A percentile compares a stretch with the other conserved stretches of the same genome.
These are phyloP conservation scores for Mycena epipterygia DNA, from an alignment of 768 basidiomycete genomes.

Conservation along the genomic window DNA sequence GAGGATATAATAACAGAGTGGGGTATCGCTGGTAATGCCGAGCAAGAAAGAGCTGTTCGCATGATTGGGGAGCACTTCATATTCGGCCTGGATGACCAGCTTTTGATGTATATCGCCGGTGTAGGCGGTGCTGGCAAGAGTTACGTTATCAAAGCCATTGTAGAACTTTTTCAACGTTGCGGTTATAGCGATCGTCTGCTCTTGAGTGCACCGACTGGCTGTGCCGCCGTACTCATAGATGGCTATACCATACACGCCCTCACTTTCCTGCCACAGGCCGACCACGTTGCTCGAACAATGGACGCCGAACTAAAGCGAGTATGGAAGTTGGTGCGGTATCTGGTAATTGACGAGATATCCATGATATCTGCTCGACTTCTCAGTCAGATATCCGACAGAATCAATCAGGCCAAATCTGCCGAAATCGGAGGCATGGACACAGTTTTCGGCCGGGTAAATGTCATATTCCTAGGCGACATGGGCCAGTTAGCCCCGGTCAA, in stretches of 20 bases:
- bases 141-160: neutral
- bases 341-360: neutral
- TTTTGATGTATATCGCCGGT: conserved; percentile 11
- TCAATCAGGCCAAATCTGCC: neutral
- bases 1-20: neutral
- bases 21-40: neutral
- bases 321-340: neutral
- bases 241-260: neutral
- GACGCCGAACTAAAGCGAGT: neutral
- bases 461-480: neutral
- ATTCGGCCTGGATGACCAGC: neutral
- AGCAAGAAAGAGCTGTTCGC: neutral
- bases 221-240: conserved; percentile 3
- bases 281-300: neutral
- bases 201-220: conserved; percentile 6
- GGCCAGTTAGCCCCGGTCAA: neutral
- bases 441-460: neutral
- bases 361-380: neutral
- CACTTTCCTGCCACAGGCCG: neutral
- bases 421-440: neutral
- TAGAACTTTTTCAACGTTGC: neutral
- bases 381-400: neutral
- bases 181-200: neutral
- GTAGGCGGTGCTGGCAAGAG: conserved; percentile 7
- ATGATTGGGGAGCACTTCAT: conserved; percentile 16